A percentile compares a stretch with the other conserved stretches of the same genome.
phyloP scores from a whole-genome alignment of 768 basidiomycete genomes.

The Mycena filopes region DNA sequence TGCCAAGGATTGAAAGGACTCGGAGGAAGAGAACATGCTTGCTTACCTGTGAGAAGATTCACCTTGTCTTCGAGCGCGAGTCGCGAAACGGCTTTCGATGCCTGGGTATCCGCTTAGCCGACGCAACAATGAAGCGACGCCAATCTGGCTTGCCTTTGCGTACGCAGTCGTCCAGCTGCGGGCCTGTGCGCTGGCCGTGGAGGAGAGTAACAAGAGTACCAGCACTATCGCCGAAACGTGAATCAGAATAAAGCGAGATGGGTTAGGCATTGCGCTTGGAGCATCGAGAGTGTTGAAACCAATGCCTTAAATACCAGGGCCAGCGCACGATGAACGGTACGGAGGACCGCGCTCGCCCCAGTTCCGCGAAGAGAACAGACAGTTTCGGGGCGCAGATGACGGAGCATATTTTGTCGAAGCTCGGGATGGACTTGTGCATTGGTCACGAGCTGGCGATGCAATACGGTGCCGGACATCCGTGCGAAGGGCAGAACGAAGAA shows the following conservation, averaged over 20 bases:
- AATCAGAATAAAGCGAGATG: neutral
- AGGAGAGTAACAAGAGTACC: neutral
- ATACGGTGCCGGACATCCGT: constrained; percentile 1
- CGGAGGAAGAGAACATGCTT: neutral
- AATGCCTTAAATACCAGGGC: constrained; percentile 1
- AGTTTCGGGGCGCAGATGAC: too few relatives aligned
- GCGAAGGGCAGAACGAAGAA: neutral
- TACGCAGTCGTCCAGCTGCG: constrained; percentile 47
- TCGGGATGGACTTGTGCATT: constrained; percentile 1
- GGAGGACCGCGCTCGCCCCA: neutral
- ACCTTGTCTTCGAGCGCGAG: constrained; percentile 23
- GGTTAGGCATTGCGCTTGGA: neutral
- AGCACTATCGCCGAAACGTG: neutral
- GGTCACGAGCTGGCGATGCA: constrained; percentile 9
- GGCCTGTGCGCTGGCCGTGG: constrained; percentile 15
- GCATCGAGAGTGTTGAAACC: neutral
- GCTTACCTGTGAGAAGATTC: constrained; percentile 13
- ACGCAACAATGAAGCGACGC: neutral
- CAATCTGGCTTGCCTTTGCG: constrained; percentile 39
- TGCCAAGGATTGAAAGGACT: neutral
- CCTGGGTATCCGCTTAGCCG: constrained; percentile 1
- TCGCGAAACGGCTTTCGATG: constrained; percentile 12
- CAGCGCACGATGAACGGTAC: neutral
- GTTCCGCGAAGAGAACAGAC: too few relatives aligned
- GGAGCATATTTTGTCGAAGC: too few relatives aligned